Evolutionary conservation across 352 stramenopile genomes (phyloP).

Genomic region (Hyaloperonospora arabidopsidis): DNA sequence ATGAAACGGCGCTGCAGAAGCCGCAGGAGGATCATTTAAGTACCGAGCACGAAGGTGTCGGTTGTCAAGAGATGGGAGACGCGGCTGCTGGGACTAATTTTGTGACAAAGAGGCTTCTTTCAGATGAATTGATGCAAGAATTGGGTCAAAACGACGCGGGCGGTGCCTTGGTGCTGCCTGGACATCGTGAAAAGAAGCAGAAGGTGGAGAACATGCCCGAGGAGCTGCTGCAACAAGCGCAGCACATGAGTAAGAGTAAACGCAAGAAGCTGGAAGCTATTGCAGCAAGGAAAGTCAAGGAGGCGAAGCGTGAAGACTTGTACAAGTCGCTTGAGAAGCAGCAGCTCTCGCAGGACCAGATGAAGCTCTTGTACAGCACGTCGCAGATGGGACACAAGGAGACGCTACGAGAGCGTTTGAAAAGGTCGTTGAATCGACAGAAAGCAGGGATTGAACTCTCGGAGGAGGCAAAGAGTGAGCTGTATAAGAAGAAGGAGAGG

Average conservation of each 20-base stretch:
- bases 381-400: conserved; percentile 76
- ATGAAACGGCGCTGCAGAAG: conserved; percentile 7
- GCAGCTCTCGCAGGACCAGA: conserved; percentile 51
- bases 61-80: conserved; percentile 1
- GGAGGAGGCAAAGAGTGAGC: conserved; percentile 39
- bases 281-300: conserved; percentile 68
- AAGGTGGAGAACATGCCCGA: conserved; percentile 45
- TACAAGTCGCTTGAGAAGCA: conserved; percentile 72
- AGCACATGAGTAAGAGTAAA: conserved; percentile 74
- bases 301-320: conserved; percentile 58
- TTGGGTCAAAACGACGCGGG: conserved; percentile 44
- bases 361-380: conserved; percentile 70
- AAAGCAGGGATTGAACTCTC: conserved; percentile 65
- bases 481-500: conserved; percentile 40
- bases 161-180: conserved; percentile 55
- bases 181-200: conserved; percentile 40
- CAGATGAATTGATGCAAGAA: conserved; percentile 55
- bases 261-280: conserved; percentile 76
- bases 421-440: conserved; percentile 67
- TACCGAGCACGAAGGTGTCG: neutral
- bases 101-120: conserved; percentile 37
- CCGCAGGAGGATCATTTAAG: conserved; percentile 17
- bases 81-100: neutral
- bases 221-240: conserved; percentile 53
- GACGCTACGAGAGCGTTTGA: conserved; percentile 67